These are phyloP conservation scores for Carallia pectinifolia DNA, from an alignment of 345 rosid genomes.

Conservation along the genomic window DNA sequence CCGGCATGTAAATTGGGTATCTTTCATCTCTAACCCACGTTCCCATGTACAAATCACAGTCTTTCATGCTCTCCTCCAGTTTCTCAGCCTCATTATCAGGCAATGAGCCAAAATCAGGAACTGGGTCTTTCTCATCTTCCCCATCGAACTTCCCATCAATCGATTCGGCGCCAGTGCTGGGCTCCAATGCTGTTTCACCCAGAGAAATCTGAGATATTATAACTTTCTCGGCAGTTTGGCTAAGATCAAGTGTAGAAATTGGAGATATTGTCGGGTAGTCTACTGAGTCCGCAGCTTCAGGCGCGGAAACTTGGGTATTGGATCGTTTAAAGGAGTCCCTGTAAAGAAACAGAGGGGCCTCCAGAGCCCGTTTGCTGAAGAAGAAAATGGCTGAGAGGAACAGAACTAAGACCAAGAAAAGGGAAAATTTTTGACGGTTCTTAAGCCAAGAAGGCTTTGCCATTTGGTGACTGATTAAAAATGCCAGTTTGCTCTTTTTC, in stretches of 20 bases:
- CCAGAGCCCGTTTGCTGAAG: constrained; percentile 49
- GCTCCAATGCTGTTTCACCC: not conserved
- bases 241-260: not conserved
- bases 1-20: constrained; percentile 69
- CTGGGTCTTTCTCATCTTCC: constrained; percentile 18
- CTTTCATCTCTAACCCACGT: constrained; percentile 68
- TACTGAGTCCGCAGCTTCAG: constrained; percentile 1
- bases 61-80: constrained; percentile 29
- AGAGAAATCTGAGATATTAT: constrained; percentile 4
- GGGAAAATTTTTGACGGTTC: constrained; percentile 31
- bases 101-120: constrained; percentile 4
- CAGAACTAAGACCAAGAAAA: constrained; percentile 36
- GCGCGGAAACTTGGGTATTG: constrained; percentile 24
- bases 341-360: constrained; percentile 45
- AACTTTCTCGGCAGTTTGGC: too few species aligned
- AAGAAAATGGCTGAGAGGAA: constrained; percentile 52
- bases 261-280: not conserved
- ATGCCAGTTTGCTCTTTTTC: not conserved
- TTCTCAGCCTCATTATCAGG: not conserved
- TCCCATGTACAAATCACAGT: constrained; percentile 74
- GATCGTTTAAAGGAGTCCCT: constrained; percentile 31
- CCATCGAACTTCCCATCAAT: constrained; percentile 5
- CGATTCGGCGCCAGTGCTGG: not conserved
- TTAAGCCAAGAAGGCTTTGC: constrained; percentile 31
- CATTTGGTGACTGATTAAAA: constrained; percentile 27